Evolutionary conservation across 768 basidiomycete species (phyloP), one percentile per base, ranked within the genome.

Genomic region (Cyathus striatus): DNA sequence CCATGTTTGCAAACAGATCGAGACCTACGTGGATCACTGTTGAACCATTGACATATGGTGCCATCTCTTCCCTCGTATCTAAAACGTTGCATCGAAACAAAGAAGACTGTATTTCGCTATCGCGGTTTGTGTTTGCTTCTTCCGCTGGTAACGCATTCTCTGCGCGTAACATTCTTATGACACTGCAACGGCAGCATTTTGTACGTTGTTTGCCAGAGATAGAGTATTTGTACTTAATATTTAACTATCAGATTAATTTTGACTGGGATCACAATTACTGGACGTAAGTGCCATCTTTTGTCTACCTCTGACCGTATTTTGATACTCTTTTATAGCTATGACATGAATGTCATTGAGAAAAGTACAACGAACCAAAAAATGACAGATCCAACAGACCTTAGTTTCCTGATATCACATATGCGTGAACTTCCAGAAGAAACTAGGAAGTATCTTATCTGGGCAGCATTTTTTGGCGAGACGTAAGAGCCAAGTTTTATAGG

Each of bases 101-200:
- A 48, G 79, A 81, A 25, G 79, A 81, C 16, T 76, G 75, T 40
- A 59, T 63, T 3, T 62, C 71, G 4, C 55, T 88, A 35, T 74
- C 81, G 4, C 66, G 69, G 14, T 72, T 84, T 38, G 65, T 86
- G 13, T 76, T 70, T 49, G 64, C 67, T 1, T 64, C 74, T 9
- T 83, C 84, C 1, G 72, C 73, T 14, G 86, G 86, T 5, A 88
- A 86, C 56, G 78, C 83, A 0, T 86, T 88, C 51, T 78, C 79
- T 5, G 79, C 80, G 3, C 64, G 83, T 42, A 86, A 75, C 51
- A 70, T 86, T 40, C 59, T 88, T 23, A 70, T 67, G 24, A 82
- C 78, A 1, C 62, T 86, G 2, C 80, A 85, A 40, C 66, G 83
- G 14, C 81, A 83, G 53, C 69, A 72, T 45, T 69, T 78, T 55